Percentiles rank a stretch among this genome's conserved stretches.
Conservation (phyloP, 176 grass and related monocot genomes). For the Oryza brachyantha region DNA sequence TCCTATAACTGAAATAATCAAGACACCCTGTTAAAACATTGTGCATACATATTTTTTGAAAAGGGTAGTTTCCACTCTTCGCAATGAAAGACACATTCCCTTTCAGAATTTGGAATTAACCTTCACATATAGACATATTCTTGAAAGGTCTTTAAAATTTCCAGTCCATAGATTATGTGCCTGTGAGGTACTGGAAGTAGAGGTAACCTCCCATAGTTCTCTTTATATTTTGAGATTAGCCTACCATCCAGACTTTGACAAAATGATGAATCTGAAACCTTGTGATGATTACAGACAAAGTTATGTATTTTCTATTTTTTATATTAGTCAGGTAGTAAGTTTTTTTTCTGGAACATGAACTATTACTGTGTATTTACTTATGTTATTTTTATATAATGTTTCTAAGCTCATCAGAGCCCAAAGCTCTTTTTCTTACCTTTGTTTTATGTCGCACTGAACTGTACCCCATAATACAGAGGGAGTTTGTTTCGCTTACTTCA, state of each 20-base stretch:
- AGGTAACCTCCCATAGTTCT: background rate
- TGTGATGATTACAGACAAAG: background rate
- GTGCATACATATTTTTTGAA: background rate
- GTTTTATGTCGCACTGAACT: conserved; percentile 3
- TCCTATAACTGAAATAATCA: background rate
- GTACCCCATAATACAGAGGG: conserved; percentile 50
- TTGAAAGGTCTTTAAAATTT: background rate
- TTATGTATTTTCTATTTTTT: background rate
- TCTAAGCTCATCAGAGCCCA: background rate
- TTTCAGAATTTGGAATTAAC: background rate
- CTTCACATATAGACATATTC: background rate
- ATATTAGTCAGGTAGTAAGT: background rate
- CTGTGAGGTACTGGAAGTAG: background rate
- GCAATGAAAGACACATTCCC: background rate
- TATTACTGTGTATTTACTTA: background rate
- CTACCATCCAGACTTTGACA: conserved; percentile 20
- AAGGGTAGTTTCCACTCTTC: background rate
- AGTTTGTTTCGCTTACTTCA: conserved; percentile 90
- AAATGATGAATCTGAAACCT: background rate
- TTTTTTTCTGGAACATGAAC: background rate
- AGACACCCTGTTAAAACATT: background rate
- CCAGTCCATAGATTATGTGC: background rate
- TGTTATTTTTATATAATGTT: background rate
- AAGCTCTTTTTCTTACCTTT: conserved; percentile 14
- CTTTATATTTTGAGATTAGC: too few relatives aligned